Conservation (phyloP, 306 rosid genomes). For the Urtica urens region DNA sequence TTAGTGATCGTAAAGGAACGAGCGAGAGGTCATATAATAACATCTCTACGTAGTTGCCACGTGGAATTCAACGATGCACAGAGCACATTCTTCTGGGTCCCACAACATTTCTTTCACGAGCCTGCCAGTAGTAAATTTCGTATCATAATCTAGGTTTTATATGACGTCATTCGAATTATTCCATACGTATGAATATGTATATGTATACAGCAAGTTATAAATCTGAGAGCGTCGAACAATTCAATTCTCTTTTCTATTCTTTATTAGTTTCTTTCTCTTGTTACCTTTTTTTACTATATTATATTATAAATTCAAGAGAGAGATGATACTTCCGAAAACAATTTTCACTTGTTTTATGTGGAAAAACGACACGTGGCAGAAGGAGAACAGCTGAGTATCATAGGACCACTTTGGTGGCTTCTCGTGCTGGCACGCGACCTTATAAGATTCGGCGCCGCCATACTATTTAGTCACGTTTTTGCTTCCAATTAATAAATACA, state of each 20-base stretch:
- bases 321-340: no score
- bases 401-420: constrained; percentile 54
- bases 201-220: background rate
- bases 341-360: background rate
- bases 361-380: constrained; percentile 27
- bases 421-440: constrained; percentile 51
- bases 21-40: no score
- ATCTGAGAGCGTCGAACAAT: background rate
- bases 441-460: constrained; percentile 97
- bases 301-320: no score
- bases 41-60: background rate
- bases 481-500: background rate
- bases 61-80: constrained; percentile 1
- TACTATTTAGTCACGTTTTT: constrained; percentile 65
- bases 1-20: no score
- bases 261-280: background rate
- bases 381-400: constrained; percentile 17
- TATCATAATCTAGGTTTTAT: no score
- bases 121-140: background rate
- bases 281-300: no score
- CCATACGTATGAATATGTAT: background rate
- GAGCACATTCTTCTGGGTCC: constrained; percentile 1
- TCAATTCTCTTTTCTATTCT: background rate
- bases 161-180: background rate
- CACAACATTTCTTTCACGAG: background rate